Evolutionary conservation across 108 stramenopile species (phyloP).

Genomic region (Craspedostauros australis): DNA sequence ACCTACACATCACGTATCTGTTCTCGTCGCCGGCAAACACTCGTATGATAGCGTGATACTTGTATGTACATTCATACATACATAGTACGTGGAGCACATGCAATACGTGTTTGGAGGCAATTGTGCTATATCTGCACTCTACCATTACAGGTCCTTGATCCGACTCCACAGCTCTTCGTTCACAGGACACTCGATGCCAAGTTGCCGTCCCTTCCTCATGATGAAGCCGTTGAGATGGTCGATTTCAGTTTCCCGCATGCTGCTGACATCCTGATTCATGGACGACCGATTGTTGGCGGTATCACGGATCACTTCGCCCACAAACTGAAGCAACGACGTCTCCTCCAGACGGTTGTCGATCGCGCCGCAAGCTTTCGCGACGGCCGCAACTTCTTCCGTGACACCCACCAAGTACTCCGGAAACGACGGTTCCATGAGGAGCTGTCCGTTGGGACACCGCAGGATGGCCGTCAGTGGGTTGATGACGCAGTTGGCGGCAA

Average conservation of each 20-base stretch:
- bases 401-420: slow-evolving; percentile 5
- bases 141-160: slow-evolving; percentile 19
- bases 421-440: slow-evolving; percentile 20
- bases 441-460: slow-evolving; percentile 37
- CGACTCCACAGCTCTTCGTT: slow-evolving; percentile 32
- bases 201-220: slow-evolving; percentile 30
- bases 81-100: background rate
- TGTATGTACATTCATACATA: too few species aligned
- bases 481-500: slow-evolving; percentile 68
- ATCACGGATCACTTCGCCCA: slow-evolving; percentile 42
- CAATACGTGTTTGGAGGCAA: background rate
- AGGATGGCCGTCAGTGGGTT: slow-evolving; percentile 56
- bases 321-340: too few species aligned
- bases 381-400: slow-evolving; percentile 13
- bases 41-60: too few species aligned
- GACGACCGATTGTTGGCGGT: slow-evolving; percentile 58
- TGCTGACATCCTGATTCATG: slow-evolving; percentile 55
- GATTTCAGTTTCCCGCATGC: slow-evolving; percentile 43
- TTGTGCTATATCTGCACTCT: too few species aligned
- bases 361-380: slow-evolving; percentile 1
- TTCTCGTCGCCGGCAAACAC: too few species aligned
- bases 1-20: too few species aligned
- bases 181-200: slow-evolving; percentile 35
- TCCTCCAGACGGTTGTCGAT: too few species aligned
- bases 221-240: slow-evolving; percentile 68